These are phyloP conservation scores for Corynespora cassiicola DNA, from an alignment of 2,329 filamentous ascomycete species.

Conservation along the genomic window DNA sequence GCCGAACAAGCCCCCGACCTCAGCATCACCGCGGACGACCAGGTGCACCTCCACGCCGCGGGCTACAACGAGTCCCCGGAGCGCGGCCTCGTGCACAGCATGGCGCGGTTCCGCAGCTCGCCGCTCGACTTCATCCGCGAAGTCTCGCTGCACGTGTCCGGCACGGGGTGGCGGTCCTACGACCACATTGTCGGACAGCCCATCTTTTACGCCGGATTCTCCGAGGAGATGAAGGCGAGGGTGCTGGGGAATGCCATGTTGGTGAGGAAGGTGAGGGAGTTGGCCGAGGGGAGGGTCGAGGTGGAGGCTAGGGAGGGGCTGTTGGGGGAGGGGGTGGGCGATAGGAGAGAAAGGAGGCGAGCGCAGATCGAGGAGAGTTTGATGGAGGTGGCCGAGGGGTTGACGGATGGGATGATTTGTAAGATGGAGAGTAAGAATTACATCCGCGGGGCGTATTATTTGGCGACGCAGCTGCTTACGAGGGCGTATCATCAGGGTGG, in stretches of 20 bases:
- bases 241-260: constrained; percentile 80
- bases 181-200: constrained; percentile 89
- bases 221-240: constrained; percentile 82
- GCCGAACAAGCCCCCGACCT: constrained; percentile 51
- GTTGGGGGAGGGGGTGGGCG: constrained; percentile 57
- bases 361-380: constrained; percentile 76
- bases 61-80: constrained; percentile 58
- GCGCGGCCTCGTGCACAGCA: constrained; percentile 77
- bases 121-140: constrained; percentile 86
- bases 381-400: constrained; percentile 80
- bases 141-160: constrained; percentile 90
- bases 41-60: constrained; percentile 53
- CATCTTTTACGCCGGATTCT: constrained; percentile 91
- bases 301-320: constrained; percentile 80
- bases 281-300: constrained; percentile 76
- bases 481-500: constrained; percentile 90
- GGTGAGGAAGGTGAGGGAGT: constrained; percentile 73
- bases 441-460: constrained; percentile 89
- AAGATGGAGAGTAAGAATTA: constrained; percentile 97
- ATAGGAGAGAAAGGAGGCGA: constrained; percentile 67
- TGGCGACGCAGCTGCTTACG: constrained; percentile 85
- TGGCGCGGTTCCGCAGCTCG: constrained; percentile 81
- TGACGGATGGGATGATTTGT: constrained; percentile 97
- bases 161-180: constrained; percentile 94
- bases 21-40: constrained; percentile 52